Evolutionary conservation across 139 green algal species (phyloP).

Genomic region (Chlamydomonas urium): DNA sequence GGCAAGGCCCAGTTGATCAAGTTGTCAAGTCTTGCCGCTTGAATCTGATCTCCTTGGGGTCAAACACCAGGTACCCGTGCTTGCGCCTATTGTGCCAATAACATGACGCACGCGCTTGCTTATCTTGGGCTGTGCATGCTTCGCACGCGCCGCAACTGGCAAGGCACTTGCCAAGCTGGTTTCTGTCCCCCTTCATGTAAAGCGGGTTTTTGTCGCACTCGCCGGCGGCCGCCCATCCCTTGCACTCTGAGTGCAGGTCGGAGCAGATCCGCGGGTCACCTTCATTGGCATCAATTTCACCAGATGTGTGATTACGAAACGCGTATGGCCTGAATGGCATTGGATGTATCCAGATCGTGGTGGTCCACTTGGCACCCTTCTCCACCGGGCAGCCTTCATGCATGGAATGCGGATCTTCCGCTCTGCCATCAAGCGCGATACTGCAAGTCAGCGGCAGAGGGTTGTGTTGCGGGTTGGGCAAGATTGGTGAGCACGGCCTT

Average conservation of each 20-base stretch:
- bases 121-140: background rate
- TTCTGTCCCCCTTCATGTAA: background rate
- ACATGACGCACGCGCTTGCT: background rate
- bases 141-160: background rate
- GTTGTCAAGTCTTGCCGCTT: too few relatives aligned
- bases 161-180: too few relatives aligned
- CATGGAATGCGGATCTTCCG: constrained; percentile 31
- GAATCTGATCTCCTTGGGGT: constrained; percentile 3
- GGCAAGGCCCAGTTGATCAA: too few relatives aligned
- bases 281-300: background rate
- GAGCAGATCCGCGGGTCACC: background rate
- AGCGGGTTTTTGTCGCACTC: background rate
- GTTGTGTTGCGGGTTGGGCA: too few relatives aligned
- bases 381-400: constrained; percentile 69
- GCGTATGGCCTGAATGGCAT: constrained; percentile 22
- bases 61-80: constrained; percentile 1
- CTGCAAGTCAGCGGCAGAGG: too few relatives aligned
- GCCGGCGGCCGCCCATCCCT: background rate
- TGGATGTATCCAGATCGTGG: constrained; percentile 69
- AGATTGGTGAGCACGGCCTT: too few relatives aligned
- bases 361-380: constrained; percentile 71
- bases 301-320: background rate
- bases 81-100: background rate
- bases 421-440: constrained; percentile 31
- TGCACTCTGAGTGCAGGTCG: background rate